These are phyloP conservation scores for Ciborinia camelliae DNA, from an alignment of 2,329 filamentous ascomycete genomes.

Conservation along the genomic window DNA sequence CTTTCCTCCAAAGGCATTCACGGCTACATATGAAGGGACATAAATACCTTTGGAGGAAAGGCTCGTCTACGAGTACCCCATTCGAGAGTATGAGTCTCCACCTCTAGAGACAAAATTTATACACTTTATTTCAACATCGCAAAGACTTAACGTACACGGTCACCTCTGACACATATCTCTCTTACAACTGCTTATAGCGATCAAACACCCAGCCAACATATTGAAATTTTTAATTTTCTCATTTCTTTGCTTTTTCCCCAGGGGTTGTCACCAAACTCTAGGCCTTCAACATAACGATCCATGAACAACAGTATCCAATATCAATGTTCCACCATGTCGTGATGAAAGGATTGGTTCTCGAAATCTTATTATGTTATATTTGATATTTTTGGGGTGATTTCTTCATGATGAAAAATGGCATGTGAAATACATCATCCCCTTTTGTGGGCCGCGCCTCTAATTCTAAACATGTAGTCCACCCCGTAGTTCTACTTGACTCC, in stretches of 20 bases:
- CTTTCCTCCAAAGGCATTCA: conserved; percentile 7
- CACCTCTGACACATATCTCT: conserved; percentile 24
- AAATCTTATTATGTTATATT: not conserved
- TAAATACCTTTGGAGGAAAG: not conserved
- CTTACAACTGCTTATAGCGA: conserved; percentile 26
- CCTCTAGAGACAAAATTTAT: conserved; percentile 18
- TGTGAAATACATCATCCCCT: not conserved
- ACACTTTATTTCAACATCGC: conserved; percentile 31
- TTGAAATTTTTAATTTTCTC: not conserved
- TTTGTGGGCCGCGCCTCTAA: not conserved
- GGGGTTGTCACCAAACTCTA: not conserved
- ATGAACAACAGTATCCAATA: not conserved
- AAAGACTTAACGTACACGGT: conserved; percentile 31
- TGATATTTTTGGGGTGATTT: not conserved
- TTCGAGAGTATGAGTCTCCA: not conserved
- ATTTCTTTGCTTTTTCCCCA: not conserved
- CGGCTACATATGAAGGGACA: too few relatives aligned
- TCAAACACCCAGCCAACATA: not conserved
- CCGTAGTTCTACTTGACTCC: not conserved
- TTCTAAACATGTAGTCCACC: not conserved
- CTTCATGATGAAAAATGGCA: not conserved
- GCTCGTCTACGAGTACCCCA: not conserved
- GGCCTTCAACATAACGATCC: not conserved
- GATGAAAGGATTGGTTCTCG: conserved; percentile 7
- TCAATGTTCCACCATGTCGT: not conserved